Evolutionary conservation across 306 rosid genomes (phyloP).

Genomic region (Rosa rugosa): DNA sequence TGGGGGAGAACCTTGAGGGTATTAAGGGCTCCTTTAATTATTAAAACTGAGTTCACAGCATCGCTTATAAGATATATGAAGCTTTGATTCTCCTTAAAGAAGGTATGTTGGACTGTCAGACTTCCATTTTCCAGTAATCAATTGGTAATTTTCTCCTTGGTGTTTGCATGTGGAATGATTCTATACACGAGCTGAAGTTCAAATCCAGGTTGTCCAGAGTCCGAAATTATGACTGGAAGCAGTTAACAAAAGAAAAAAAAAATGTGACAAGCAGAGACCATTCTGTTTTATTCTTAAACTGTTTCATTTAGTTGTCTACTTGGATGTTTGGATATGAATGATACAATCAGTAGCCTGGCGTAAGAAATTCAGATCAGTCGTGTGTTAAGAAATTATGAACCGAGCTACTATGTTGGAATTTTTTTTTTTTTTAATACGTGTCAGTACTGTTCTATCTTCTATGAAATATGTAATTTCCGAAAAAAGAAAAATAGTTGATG

Average conservation of each 20-base stretch:
- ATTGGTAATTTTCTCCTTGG: background rate
- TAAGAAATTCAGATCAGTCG: background rate
- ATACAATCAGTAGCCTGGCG: background rate
- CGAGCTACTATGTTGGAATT: background rate
- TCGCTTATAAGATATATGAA: background rate
- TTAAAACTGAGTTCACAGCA: slow-evolving; percentile 8
- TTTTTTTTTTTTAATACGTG: no score
- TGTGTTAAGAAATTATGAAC: background rate
- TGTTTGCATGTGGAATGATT: background rate
- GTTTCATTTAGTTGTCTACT: background rate
- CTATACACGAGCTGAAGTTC: no score
- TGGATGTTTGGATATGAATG: background rate
- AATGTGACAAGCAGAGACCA: no score
- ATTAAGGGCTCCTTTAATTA: slow-evolving; percentile 69
- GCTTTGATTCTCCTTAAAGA: slow-evolving; percentile 7
- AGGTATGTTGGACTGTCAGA: background rate
- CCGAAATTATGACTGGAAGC: background rate
- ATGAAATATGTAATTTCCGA: no score
- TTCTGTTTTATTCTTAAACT: background rate
- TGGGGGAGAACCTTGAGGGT: slow-evolving; percentile 86
- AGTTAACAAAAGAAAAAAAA: background rate
- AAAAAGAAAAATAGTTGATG: no score
- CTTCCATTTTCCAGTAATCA: background rate
- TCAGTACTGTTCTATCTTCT: no score
- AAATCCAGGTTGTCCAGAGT: background rate